Percentiles rank a stretch among this genome's conserved stretches.
Conservation (phyloP, 1,139 yeast species). For the Candida sp. region DNA sequence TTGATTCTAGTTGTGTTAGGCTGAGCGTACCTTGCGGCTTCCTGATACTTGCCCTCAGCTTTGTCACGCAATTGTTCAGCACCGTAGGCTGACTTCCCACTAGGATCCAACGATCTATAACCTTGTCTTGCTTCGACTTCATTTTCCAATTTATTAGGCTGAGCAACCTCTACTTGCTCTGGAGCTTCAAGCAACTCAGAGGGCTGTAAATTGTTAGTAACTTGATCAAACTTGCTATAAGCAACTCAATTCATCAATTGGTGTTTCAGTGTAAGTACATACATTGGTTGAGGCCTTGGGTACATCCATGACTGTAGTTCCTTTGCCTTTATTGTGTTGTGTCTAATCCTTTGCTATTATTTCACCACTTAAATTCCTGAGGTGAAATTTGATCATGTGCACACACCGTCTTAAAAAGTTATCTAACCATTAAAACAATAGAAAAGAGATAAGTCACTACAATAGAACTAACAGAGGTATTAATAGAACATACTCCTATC, state of each 20-base stretch:
- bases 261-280: background rate
- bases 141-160: slow-evolving; percentile 2
- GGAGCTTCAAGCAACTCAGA: slow-evolving; percentile 22
- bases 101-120: background rate
- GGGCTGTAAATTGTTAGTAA: slow-evolving; percentile 13
- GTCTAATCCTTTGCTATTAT: background rate
- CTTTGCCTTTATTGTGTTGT: background rate
- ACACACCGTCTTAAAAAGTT: background rate
- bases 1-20: slow-evolving; percentile 2
- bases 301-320: background rate
- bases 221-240: background rate
- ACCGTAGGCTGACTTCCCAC: background rate
- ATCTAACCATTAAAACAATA: no score
- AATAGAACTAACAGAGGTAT: no score
- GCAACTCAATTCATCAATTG: background rate
- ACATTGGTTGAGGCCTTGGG: slow-evolving; percentile 2
- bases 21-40: background rate
- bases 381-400: background rate
- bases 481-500: no score
- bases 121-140: slow-evolving; percentile 2
- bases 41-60: background rate
- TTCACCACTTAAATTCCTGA: background rate
- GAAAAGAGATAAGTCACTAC: no score
- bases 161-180: slow-evolving; percentile 16
- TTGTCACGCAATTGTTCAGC: background rate